A percentile compares a stretch with the other conserved stretches of the same genome.
phyloP scores from a whole-genome alignment of 441 rosid species.

The Pelargonium citronellum region DNA sequence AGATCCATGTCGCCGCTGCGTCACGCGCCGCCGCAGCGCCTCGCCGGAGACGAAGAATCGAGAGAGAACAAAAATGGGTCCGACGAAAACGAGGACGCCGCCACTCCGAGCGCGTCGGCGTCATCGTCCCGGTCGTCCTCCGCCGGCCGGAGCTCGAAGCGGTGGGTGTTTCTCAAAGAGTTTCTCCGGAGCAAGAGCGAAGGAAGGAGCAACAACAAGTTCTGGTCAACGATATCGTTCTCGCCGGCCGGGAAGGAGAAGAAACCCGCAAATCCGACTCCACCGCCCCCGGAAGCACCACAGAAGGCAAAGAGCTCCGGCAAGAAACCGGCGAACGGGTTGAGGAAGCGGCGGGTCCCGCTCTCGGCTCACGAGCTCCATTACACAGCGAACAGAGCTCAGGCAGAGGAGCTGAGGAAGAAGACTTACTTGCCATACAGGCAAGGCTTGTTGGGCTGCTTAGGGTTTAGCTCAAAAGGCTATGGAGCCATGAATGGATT shows the following conservation, averaged over 20 bases:
- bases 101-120: slow-evolving; percentile 52
- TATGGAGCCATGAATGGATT: not conserved
- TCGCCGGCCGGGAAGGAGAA: slow-evolving; percentile 39
- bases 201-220: slow-evolving; percentile 80
- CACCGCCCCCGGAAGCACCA: too few species aligned
- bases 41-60: slow-evolving; percentile 18
- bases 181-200: slow-evolving; percentile 88
- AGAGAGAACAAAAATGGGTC: slow-evolving; percentile 19
- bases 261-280: slow-evolving; percentile 15
- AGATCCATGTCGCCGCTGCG: slow-evolving; percentile 89
- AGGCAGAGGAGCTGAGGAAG: slow-evolving; percentile 34
- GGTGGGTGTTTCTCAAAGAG: slow-evolving; percentile 88
- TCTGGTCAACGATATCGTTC: slow-evolving; percentile 82
- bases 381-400: slow-evolving; percentile 34
- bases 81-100: slow-evolving; percentile 18
- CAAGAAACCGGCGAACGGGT: slow-evolving; percentile 20
- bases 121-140: slow-evolving; percentile 81
- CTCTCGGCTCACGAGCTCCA: slow-evolving; percentile 3
- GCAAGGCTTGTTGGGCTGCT: not conserved
- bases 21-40: slow-evolving; percentile 32
- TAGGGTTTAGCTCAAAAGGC: not conserved
- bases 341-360: slow-evolving; percentile 24
- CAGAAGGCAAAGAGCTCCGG: not conserved
- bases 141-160: slow-evolving; percentile 83
- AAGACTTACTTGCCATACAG: slow-evolving; percentile 36